These are phyloP conservation scores for Penicillium desertorum DNA, from an alignment of 495 filamentous ascomycete genomes.

Conservation along the genomic window DNA sequence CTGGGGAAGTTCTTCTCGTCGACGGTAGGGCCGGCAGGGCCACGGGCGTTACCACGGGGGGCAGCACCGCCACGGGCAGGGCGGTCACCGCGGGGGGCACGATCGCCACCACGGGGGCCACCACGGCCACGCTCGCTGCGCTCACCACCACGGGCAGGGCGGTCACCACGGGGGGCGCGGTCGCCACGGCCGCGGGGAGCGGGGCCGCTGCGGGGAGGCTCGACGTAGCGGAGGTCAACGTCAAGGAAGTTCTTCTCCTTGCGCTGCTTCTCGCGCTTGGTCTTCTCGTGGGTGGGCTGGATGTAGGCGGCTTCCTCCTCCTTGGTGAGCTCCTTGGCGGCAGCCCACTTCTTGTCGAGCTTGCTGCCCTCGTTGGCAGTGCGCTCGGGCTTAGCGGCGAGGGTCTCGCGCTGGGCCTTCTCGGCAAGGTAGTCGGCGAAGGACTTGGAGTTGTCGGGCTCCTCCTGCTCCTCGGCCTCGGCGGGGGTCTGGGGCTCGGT, in stretches of 20 bases:
- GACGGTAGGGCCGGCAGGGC: constrained; percentile 40
- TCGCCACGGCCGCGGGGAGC: constrained; percentile 50
- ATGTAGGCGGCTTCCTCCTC: constrained; percentile 75
- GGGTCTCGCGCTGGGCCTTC: constrained; percentile 73
- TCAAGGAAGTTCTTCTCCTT: constrained; percentile 89
- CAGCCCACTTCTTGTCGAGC: constrained; percentile 86
- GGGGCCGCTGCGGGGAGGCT: constrained; percentile 52
- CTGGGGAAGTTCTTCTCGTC: constrained; percentile 55
- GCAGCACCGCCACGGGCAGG: constrained; percentile 29
- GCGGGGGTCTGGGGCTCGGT: constrained; percentile 56
- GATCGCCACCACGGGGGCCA: constrained; percentile 42
- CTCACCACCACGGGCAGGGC: constrained; percentile 31
- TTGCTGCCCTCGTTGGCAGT: constrained; percentile 88
- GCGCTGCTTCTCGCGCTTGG: constrained; percentile 82
- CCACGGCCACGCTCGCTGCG: constrained; percentile 17
- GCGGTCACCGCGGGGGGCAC: constrained; percentile 45
- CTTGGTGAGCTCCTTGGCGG: constrained; percentile 72
- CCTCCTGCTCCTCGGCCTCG: constrained; percentile 54
- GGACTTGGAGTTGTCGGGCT: constrained; percentile 84
- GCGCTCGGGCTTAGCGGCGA: constrained; percentile 71
- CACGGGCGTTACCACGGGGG: constrained; percentile 38
- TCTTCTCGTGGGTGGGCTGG: constrained; percentile 71
- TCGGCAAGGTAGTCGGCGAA: constrained; percentile 86
- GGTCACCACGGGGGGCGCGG: constrained; percentile 46
- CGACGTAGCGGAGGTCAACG: constrained; percentile 77